Evolutionary conservation across 2,329 filamentous ascomycete species (phyloP).

Genomic region (Aspergillus sp.): DNA sequence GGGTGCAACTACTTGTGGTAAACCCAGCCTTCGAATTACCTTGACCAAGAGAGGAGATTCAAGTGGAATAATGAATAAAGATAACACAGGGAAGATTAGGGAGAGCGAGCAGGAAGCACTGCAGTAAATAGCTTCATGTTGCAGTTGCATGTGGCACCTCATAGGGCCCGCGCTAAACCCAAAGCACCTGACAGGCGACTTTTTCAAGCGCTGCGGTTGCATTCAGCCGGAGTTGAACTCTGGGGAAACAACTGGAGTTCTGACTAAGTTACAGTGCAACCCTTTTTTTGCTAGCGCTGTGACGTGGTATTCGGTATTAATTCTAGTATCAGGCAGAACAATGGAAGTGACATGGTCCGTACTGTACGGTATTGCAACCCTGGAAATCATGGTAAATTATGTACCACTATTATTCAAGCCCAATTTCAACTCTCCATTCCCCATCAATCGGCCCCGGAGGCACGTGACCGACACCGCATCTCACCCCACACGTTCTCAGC

Average conservation of each 20-base stretch:
- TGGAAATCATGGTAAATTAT: not conserved
- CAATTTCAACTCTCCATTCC: not conserved
- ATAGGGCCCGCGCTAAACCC: conserved; percentile 3
- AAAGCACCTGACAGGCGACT: conserved; percentile 2
- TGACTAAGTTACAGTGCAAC: conserved; percentile 20
- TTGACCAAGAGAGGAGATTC: not conserved
- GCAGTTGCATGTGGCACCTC: conserved; percentile 20
- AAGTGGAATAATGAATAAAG: not conserved
- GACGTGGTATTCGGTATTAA: conserved; percentile 16
- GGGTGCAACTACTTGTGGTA: not conserved
- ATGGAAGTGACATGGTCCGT: not conserved
- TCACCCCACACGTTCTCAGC: conserved; percentile 12
- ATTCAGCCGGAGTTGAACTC: conserved; percentile 27
- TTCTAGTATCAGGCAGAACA: not conserved
- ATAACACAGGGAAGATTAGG: not conserved
- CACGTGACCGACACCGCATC: conserved; percentile 4
- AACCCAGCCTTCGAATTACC: not conserved
- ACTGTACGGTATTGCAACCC: not conserved
- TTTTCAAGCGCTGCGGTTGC: conserved; percentile 23
- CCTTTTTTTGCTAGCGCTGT: conserved; percentile 12
- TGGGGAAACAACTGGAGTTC: conserved; percentile 7
- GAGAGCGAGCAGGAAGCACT: not conserved
- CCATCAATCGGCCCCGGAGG: not conserved
- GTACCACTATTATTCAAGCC: not conserved
- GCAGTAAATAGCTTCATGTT: conserved; percentile 19